phyloP scores from a whole-genome alignment of 1,284 basidiomycete species.

The Earliella scabrosa region DNA sequence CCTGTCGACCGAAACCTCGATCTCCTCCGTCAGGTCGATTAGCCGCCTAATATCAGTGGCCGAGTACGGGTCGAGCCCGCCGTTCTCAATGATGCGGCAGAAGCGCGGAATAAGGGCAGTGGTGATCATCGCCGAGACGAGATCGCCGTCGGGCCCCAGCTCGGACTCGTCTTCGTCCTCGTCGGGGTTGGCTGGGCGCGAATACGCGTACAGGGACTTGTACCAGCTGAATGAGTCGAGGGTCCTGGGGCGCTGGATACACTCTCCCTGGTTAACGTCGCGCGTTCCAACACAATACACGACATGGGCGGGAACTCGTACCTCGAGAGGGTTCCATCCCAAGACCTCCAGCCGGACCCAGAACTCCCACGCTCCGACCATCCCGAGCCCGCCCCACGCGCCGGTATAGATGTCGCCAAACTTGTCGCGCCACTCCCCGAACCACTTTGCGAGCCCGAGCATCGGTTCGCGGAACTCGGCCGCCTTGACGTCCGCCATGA shows the following conservation, averaged over 20 bases:
- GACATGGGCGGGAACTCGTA: constrained; percentile 38
- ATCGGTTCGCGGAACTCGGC: constrained; percentile 85
- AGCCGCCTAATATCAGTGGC: constrained; percentile 64
- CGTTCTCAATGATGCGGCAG: constrained; percentile 69
- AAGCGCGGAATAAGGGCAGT: constrained; percentile 83
- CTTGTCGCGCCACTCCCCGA: constrained; percentile 78
- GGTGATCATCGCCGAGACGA: constrained; percentile 88
- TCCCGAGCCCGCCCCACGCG: constrained; percentile 89
- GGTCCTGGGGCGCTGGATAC: constrained; percentile 52
- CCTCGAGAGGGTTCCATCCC: constrained; percentile 88
- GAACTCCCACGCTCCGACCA: constrained; percentile 95
- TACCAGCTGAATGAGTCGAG: constrained; percentile 90
- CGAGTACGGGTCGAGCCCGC: constrained; percentile 85
- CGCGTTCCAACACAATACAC: not conserved
- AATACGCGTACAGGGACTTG: constrained; percentile 77
- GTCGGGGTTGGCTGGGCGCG: constrained; percentile 48
- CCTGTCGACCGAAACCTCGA: constrained; percentile 76
- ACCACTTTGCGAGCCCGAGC: constrained; percentile 73
- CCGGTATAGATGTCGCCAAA: constrained; percentile 85
- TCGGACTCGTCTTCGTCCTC: constrained; percentile 52
- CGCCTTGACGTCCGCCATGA: constrained; percentile 86
- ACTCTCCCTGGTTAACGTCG: constrained; percentile 19
- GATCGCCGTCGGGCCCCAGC: constrained; percentile 83
- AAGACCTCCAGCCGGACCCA: constrained; percentile 89
- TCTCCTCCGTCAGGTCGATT: constrained; percentile 80